Base-by-base conservation (phyloP, 371 early-diverging fungal genomes). In the Dinochytrium kinnereticum region DNA sequence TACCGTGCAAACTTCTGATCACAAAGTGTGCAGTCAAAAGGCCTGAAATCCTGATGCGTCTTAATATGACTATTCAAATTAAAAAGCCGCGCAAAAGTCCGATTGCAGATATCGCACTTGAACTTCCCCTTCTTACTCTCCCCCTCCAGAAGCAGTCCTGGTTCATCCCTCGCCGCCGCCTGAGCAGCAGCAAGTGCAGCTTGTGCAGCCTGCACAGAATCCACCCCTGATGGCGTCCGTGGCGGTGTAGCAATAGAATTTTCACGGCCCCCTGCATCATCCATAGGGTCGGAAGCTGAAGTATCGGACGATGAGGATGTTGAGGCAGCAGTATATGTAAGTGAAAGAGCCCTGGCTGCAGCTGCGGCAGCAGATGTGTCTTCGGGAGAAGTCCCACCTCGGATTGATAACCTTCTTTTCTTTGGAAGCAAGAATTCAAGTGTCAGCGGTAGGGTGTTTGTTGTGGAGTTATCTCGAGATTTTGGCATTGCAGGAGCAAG, bases 1-100 rank as follows among this genome's bases (percentile, higher is more conserved):
- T 64, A 81, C 81, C 81, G 73, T 3, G 81, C 74, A 68, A 81
- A 81, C 38, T 68, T 5, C 66, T 76, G 72, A 24, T 69, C 72
- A 37, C 81, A 81, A 31, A 44, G 64, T 15, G 28, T 44, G 70
- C 81, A 81, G 21, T 49, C 72, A 64, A 76, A 81, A 0, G 81
- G 81, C 44, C 77, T 55, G 64, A 76, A 70, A 70, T 78, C 74
- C 34, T 68, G 68, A 50, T 81, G 81, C 1, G 79, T 81, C 36
- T 71, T 44, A 21, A 76, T 67, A 59, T 81, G 81, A 51, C 65
- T 64, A 33, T 76, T 76, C 24, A 81, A 75, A 51, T 81, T 81
- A 71, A 78, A 81, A 61, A 55, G 44, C 34, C 69, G 50, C 31
- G 24, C 19, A 36, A 49, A 49, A 10, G 67, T 26, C 36, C 67